Evolutionary conservation across 2,329 filamentous ascomycete species (phyloP).

Genomic region (Sporothrix phasma): DNA sequence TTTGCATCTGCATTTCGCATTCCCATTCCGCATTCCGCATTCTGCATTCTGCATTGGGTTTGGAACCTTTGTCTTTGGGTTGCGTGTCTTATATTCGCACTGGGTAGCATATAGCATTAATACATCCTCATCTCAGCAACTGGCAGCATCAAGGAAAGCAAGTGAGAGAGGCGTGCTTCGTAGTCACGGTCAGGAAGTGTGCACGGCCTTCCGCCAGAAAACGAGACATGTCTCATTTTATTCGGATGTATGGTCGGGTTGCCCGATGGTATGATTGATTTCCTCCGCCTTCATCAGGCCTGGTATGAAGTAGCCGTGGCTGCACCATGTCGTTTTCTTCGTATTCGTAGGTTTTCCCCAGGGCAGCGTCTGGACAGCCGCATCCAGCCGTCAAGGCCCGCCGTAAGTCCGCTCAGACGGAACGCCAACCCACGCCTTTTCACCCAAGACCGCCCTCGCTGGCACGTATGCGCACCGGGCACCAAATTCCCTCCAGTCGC

Average conservation of each 20-base stretch:
- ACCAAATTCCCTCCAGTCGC: too few relatives aligned
- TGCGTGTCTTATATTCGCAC: background rate
- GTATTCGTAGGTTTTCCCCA: too few relatives aligned
- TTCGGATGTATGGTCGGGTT: background rate
- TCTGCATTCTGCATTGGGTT: background rate
- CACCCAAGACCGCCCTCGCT: too few relatives aligned
- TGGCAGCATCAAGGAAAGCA: background rate
- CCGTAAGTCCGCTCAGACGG: too few relatives aligned
- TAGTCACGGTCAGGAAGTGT: too few relatives aligned
- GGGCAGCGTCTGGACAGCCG: too few relatives aligned
- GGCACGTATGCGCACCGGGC: background rate
- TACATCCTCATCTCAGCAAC: constrained; percentile 1
- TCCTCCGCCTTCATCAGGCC: background rate
- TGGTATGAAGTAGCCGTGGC: background rate
- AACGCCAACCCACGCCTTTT: too few relatives aligned
- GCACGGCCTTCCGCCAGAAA: background rate
- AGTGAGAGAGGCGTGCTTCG: too few relatives aligned
- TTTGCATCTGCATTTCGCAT: too few relatives aligned
- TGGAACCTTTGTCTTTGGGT: background rate
- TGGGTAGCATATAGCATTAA: constrained; percentile 1
- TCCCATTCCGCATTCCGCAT: too few relatives aligned
- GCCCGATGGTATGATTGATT: background rate
- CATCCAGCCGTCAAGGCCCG: too few relatives aligned
- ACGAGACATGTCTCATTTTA: background rate
- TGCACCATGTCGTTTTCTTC: background rate